These are phyloP conservation scores for Lentinula sp. DNA, from an alignment of 768 basidiomycete genomes.

Conservation along the genomic window DNA sequence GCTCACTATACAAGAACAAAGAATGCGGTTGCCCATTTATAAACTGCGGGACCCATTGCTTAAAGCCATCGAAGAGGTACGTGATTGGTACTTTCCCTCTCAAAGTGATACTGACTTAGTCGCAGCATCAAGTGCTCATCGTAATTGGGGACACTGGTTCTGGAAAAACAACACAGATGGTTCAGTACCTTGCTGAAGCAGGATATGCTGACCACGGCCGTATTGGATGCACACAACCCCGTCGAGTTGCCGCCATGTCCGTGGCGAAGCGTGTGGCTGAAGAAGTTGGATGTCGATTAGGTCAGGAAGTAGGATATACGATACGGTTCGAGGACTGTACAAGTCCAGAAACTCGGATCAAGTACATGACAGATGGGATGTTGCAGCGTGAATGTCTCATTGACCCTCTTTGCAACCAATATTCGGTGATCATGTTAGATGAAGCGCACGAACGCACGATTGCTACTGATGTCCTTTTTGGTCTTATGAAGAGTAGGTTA, in stretches of 20 bases:
- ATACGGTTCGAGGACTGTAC: conserved; percentile 99
- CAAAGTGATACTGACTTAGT: conserved; percentile 14
- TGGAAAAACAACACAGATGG: conserved; percentile 99
- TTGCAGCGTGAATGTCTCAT: conserved; percentile 94
- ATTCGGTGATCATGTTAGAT: conserved; percentile 96
- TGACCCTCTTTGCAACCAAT: conserved; percentile 88
- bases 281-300: conserved; percentile 95
- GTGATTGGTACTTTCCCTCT: conserved; percentile 19
- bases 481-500: conserved; percentile 78
- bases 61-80: conserved; percentile 83
- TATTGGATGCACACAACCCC: conserved; percentile 97
- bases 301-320: conserved; percentile 96
- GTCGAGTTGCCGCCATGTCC: conserved; percentile 99
- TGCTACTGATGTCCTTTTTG: conserved; percentile 97
- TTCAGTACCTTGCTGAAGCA: conserved; percentile 93
- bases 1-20: conserved; percentile 90
- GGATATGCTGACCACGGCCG: conserved; percentile 87
- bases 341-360: conserved; percentile 97
- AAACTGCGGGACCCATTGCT: conserved; percentile 89
- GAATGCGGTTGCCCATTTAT: conserved; percentile 88
- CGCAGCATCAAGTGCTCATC: conserved; percentile 91
- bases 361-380: conserved; percentile 99
- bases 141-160: conserved; percentile 99
- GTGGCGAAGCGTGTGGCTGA: conserved; percentile 98
- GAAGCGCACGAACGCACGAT: conserved; percentile 99